Base-by-base conservation (phyloP, 495 filamentous ascomycete genomes). In the Tuber calosporum region DNA sequence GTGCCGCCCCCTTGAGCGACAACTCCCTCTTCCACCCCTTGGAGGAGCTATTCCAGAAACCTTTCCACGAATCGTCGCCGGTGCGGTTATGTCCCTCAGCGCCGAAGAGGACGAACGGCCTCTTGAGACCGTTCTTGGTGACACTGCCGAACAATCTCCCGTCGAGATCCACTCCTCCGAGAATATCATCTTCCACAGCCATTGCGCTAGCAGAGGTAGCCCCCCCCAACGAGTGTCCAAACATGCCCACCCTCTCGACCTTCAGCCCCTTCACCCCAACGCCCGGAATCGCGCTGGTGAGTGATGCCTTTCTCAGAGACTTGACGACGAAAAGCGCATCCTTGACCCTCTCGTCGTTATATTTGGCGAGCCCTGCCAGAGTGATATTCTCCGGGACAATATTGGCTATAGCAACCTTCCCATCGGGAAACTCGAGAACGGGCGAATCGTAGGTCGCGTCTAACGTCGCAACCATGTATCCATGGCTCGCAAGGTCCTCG, bases 181-280 rank as follows among this genome's bases (percentile, higher is more conserved):
- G 67, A 69, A 89, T 77, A 0, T 84, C 82, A 22, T 73, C 67
- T 39, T 88, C 85, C 13, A 77, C 69, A 15, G 81, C 72, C 74
- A 86, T 79, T 4, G 83, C 80, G 15, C 79, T 72, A 7, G 86
- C 83, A 3, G 87, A 79, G 2, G 87, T 81, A 0, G 85, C 84
- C n/a, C 88, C 88, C 34, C 88, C 87, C 13, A 88, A 79, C 0
- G 87, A 88, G 69, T 89, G 87, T 0, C 87, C 87, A 40, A 85
- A 84, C 36, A 86, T 81, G 1, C 80, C 83, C 22, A 84, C 82
- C 5, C 80, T 79, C 39, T 68, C 62, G 30, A 79, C 75, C 42
- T 80, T 71, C 34, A 84, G 67, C 17, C 70, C 53, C 13, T 62
- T n/a, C 20, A 37, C 66, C 5, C 45, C 53, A 8, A 62, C 70